Evolutionary conservation across 2,329 filamentous ascomycete species (phyloP).

Genomic region (Aspergillus sp.): DNA sequence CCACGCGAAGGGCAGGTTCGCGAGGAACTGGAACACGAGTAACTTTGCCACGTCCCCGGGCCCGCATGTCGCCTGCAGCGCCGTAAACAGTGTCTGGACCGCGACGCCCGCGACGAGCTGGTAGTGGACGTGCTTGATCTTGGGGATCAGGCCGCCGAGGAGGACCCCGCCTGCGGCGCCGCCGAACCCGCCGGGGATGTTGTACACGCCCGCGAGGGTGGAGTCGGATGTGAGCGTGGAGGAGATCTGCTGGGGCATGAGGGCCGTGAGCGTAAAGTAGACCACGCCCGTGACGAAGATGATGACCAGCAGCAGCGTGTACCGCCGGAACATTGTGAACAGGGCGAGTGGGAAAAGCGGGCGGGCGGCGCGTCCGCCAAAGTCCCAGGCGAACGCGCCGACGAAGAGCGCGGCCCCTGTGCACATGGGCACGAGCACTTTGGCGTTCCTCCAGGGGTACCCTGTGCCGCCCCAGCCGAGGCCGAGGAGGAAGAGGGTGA

Average conservation of each 20-base stretch:
- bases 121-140: neutral
- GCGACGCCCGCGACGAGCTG: neutral
- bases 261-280: neutral
- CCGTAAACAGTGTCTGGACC: neutral
- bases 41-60: neutral
- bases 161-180: neutral
- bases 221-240: neutral
- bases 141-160: neutral
- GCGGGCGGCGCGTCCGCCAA: neutral
- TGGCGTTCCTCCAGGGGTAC: neutral
- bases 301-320: neutral
- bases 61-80: neutral
- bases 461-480: constrained; percentile 4
- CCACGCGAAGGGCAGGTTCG: constrained; percentile 1
- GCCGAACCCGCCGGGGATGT: neutral
- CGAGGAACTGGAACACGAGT: neutral
- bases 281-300: neutral
- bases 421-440: neutral
- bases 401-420: neutral
- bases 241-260: neutral
- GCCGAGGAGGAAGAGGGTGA: constrained; percentile 1
- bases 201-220: neutral
- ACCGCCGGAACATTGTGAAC: neutral
- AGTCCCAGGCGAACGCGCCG: neutral
- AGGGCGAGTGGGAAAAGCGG: neutral